Conservation (phyloP, 1,284 basidiomycete genomes). For the Neotropicomus parvogracilis region DNA sequence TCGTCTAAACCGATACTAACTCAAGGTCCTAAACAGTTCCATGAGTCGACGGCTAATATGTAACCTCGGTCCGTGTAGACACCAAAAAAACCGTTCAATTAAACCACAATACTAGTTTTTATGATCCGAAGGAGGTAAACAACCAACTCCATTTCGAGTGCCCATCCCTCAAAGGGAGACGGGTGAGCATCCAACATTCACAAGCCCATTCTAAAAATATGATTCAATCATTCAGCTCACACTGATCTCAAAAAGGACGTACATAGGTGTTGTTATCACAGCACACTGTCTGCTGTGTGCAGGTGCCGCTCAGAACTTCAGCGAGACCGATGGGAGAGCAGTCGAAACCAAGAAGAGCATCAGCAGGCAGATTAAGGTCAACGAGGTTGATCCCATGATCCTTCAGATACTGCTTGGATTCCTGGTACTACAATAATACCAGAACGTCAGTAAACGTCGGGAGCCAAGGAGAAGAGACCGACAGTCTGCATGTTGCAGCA, state of each 20-base stretch:
- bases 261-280: constrained; percentile 8
- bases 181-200: constrained; percentile 14
- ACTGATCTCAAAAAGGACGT: too few species aligned
- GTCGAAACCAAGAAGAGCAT: accelerated
- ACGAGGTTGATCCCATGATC: background rate
- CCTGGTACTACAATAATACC: too few species aligned
- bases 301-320: background rate
- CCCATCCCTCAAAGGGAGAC: constrained; percentile 2
- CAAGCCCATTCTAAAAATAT: constrained; percentile 6
- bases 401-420: too few species aligned
- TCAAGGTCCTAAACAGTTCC: too few species aligned
- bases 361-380: accelerated
- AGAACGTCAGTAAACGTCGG: background rate
- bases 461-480: background rate
- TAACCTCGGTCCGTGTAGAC: too few species aligned
- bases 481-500: constrained; percentile 18
- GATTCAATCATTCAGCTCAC: background rate
- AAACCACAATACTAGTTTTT: too few species aligned
- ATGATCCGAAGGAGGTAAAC: background rate
- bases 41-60: too few species aligned
- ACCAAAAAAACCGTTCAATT: too few species aligned
- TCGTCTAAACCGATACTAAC: too few species aligned
- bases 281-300: constrained; percentile 14
- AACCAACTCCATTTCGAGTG: background rate
- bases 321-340: constrained; percentile 8